Percentiles rank a stretch among this genome's conserved stretches.
These are phyloP conservation scores for Staphylotrichum tortipilum DNA, from an alignment of 495 filamentous ascomycete species.

Conservation along the genomic window DNA sequence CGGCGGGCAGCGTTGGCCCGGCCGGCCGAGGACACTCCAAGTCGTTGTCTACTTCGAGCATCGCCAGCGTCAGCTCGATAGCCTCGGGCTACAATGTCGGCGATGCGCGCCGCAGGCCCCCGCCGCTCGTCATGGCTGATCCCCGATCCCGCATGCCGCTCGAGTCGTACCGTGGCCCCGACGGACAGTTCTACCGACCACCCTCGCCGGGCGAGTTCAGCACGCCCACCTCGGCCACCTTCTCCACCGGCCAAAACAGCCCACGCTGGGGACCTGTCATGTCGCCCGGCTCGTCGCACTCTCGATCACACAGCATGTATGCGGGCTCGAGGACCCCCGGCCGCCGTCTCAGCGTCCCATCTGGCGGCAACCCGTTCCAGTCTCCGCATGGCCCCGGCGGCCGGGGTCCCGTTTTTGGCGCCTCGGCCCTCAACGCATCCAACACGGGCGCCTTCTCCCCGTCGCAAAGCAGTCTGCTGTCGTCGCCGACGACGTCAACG, in stretches of 20 bases:
- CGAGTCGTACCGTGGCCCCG: constrained; percentile 49
- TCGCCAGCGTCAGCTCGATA: constrained; percentile 55
- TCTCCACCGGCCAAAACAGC: constrained; percentile 62
- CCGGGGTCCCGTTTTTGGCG: constrained; percentile 51
- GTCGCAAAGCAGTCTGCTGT: constrained; percentile 42
- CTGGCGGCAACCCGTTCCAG: constrained; percentile 65
- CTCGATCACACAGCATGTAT: constrained; percentile 60
- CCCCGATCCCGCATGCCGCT: constrained; percentile 52
- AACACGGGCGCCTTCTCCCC: constrained; percentile 48
- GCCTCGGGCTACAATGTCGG: constrained; percentile 56
- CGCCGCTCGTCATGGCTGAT: constrained; percentile 80
- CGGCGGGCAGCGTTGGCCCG: constrained; percentile 53
- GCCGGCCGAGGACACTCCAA: constrained; percentile 74
- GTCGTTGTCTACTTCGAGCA: constrained; percentile 70
- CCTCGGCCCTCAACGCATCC: constrained; percentile 41
- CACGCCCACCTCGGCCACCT: constrained; percentile 66
- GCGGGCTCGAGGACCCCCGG: constrained; percentile 54
- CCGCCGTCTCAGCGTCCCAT: constrained; percentile 74
- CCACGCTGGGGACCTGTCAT: constrained; percentile 59
- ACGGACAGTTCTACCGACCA: constrained; percentile 45
- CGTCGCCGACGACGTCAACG: constrained; percentile 63
- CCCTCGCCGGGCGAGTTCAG: constrained; percentile 64
- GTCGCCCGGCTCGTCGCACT: constrained; percentile 60
- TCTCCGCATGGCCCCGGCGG: constrained; percentile 49
- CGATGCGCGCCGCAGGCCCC: constrained; percentile 63